Conservation (phyloP, 2,329 filamentous ascomycete genomes). For the Fusarium solani-melongenae region DNA sequence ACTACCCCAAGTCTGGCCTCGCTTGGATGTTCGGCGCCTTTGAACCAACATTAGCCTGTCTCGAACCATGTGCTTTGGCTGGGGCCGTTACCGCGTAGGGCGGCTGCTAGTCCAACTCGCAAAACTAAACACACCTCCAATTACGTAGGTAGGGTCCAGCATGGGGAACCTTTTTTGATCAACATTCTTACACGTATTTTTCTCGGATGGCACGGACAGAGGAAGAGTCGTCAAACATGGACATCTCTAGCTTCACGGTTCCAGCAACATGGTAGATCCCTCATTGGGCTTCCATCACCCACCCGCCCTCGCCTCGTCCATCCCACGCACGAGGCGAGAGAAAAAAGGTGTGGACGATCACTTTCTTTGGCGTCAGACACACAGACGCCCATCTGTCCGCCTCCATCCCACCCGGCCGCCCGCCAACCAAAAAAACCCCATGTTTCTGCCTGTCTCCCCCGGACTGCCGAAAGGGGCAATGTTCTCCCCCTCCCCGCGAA, state of each 20-base stretch:
- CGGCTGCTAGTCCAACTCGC: constrained; percentile 25
- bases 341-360: constrained; percentile 10
- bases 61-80: constrained; percentile 29
- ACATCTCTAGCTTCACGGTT: constrained; percentile 7
- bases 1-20: constrained; percentile 8
- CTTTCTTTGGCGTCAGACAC: constrained; percentile 5
- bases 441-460: constrained; percentile 26
- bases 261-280: constrained; percentile 3
- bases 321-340: background rate
- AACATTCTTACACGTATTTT: background rate
- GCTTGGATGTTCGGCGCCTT: constrained; percentile 28
- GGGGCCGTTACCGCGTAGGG: constrained; percentile 26
- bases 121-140: constrained; percentile 3
- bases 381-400: constrained; percentile 33
- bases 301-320: background rate
- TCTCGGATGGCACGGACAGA: constrained; percentile 20
- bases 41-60: constrained; percentile 25
- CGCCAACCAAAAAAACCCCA: constrained; percentile 31
- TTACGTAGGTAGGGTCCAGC: constrained; percentile 37
- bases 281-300: background rate
- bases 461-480: constrained; percentile 33
- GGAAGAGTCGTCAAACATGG: background rate
- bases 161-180: constrained; percentile 14
- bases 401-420: constrained; percentile 34
- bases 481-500: constrained; percentile 25